Conservation (phyloP, 176 grass and related monocot genomes). For the Oropetium thomaeum region DNA sequence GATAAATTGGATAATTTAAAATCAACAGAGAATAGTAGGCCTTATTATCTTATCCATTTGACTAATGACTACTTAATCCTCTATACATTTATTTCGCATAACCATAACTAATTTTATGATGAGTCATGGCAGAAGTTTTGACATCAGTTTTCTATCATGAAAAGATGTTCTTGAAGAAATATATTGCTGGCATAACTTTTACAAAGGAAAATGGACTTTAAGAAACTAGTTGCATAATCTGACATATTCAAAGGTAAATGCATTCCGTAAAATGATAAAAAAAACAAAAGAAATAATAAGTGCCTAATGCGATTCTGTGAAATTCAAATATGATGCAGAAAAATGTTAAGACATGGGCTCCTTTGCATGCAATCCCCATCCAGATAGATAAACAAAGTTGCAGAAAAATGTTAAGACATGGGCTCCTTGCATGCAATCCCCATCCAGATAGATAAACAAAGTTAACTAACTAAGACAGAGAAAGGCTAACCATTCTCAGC, state of each 20-base stretch:
- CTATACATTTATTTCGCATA: not conserved
- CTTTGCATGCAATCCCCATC: not conserved
- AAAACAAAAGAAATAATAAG: not conserved
- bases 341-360: not conserved
- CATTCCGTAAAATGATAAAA: not conserved
- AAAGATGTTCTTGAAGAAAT: not conserved
- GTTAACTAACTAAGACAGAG: conserved; percentile 15
- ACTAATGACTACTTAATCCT: not conserved
- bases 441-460: not conserved
- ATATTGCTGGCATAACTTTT: not conserved
- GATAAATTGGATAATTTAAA: not conserved
- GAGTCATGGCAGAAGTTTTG: not conserved
- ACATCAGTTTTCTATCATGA: not conserved
- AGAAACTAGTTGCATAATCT: not conserved
- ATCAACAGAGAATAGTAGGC: not conserved
- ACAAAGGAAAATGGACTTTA: not conserved
- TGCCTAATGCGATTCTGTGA: not conserved
- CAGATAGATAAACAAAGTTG: not conserved
- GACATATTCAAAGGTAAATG: not conserved
- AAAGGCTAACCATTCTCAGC: conserved; percentile 76
- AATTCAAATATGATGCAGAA: not conserved
- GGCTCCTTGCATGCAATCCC: not conserved
- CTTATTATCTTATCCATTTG: not conserved
- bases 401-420: not conserved
- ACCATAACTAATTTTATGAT: not conserved